phyloP scores from a whole-genome alignment of 176 grass and related monocot genomes.

The Zea mays region Zm-B73-REFERENCE-NAM-5.0 NC_050099.1:189934001-189934500 shows the following conservation, averaged over 20 bases:
- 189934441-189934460: neutral
- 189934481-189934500: constrained; percentile 21
- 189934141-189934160: constrained; percentile 44
- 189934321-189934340: constrained; percentile 16
- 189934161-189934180: constrained; percentile 62
- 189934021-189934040: constrained; percentile 57
- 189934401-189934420: neutral
- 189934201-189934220: neutral
- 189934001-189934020: constrained; percentile 60
- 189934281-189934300: constrained; percentile 25
- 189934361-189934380: constrained; percentile 9
- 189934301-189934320: constrained; percentile 21
- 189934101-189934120: constrained; percentile 28
- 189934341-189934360: constrained; percentile 11
- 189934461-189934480: neutral
- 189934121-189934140: constrained; percentile 12
- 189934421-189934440: neutral
- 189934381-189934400: neutral
- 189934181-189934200: constrained; percentile 28
- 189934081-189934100: constrained; percentile 12
- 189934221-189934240: constrained; percentile 5
- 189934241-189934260: constrained; percentile 7
- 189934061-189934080: constrained; percentile 44
- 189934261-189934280: constrained; percentile 32
- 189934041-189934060: constrained; percentile 51